Evolutionary conservation across 2,329 filamentous ascomycete genomes (phyloP).

Genomic region (Thermothelomyces thermophilus): DNA sequence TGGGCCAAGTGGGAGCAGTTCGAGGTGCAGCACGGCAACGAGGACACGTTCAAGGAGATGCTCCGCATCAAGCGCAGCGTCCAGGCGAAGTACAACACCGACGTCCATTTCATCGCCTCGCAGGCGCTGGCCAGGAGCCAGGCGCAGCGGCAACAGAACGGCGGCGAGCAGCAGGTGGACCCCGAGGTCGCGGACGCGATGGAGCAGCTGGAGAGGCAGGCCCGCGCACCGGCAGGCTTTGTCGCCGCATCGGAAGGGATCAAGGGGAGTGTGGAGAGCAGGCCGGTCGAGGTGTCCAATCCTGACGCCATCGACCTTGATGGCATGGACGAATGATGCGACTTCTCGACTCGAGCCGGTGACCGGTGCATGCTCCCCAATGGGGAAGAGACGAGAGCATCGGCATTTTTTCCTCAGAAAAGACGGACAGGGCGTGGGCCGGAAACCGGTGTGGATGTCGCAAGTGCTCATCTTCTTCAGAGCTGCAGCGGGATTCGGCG

Average conservation of each 20-base stretch:
- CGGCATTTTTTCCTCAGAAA: background rate
- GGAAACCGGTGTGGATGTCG: slow-evolving; percentile 1
- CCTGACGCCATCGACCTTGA: slow-evolving; percentile 83
- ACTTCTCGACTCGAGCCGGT: slow-evolving; percentile 7
- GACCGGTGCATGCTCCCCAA: slow-evolving; percentile 10
- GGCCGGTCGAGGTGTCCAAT: slow-evolving; percentile 52
- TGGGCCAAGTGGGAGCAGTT: slow-evolving; percentile 98
- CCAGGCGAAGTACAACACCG: slow-evolving; percentile 96
- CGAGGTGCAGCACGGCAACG: slow-evolving; percentile 96
- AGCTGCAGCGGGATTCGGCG: background rate
- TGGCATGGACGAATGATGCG: slow-evolving; percentile 55
- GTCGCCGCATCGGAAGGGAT: slow-evolving; percentile 77
- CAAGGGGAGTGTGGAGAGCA: slow-evolving; percentile 49
- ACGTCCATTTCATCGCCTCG: slow-evolving; percentile 96
- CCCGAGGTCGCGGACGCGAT: slow-evolving; percentile 68
- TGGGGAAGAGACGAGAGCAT: background rate
- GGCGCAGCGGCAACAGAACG: slow-evolving; percentile 43
- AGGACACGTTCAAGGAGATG: slow-evolving; percentile 99
- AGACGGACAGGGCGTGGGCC: background rate
- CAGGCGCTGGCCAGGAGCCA: slow-evolving; percentile 84
- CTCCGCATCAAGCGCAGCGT: slow-evolving; percentile 94
- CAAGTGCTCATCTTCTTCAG: background rate
- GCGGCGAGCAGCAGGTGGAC: slow-evolving; percentile 36
- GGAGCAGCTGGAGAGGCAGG: slow-evolving; percentile 80
- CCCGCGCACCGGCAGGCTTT: slow-evolving; percentile 83